These are phyloP conservation scores for Tetrahymena thermophila DNA, from an alignment of 73 alveolate species.

Conservation along the genomic window DNA sequence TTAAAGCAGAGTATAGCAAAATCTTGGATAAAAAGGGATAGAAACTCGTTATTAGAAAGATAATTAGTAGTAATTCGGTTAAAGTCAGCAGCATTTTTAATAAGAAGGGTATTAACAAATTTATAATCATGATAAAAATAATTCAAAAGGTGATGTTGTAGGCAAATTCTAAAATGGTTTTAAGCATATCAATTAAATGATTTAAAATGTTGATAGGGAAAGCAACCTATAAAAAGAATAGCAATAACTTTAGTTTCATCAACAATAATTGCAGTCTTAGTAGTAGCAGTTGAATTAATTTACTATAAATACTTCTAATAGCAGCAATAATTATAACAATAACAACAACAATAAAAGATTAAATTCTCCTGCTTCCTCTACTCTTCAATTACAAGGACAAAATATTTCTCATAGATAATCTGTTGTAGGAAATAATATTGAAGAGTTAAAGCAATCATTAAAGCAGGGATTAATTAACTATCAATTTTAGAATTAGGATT, in stretches of 20 bases:
- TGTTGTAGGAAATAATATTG: not conserved
- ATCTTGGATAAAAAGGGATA: not conserved
- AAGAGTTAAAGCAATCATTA: not conserved
- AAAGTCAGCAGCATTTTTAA: not conserved
- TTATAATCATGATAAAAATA: not conserved
- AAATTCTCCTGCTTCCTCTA: not conserved
- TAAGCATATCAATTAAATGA: not conserved
- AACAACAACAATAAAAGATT: not conserved
- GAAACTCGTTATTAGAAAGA: not conserved
- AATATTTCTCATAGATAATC: not conserved
- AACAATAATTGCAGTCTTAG: not conserved
- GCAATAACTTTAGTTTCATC: not conserved
- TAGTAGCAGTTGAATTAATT: not conserved
- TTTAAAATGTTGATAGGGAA: not conserved
- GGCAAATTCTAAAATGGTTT: not conserved
- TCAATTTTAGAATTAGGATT: not conserved
- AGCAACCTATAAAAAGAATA: not conserved
- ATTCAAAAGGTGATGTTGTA: not conserved
- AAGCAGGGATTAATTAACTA: not conserved
- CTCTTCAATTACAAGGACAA: not conserved
- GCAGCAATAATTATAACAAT: not conserved
- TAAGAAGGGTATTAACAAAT: not conserved
- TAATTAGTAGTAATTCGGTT: not conserved
- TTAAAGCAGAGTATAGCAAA: not conserved
- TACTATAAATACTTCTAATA: not conserved